Evolutionary conservation across 352 stramenopile species (phyloP).

Genomic region (Blastocystis sp.): DNA sequence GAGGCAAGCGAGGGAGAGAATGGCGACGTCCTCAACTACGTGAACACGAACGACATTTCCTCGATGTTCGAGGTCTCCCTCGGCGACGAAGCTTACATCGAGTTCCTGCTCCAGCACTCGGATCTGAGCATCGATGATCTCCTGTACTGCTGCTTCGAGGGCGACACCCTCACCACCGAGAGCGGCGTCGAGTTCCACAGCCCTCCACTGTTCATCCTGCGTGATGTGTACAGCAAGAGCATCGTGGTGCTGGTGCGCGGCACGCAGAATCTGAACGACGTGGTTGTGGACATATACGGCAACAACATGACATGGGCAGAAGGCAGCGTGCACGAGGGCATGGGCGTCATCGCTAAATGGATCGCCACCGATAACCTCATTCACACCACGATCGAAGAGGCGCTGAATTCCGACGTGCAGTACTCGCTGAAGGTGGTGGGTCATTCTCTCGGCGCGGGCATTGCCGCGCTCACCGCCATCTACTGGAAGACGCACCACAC

Average conservation of each 20-base stretch:
- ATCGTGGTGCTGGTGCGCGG: slow-evolving; percentile 56
- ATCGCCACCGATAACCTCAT: slow-evolving; percentile 38
- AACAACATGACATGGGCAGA: slow-evolving; percentile 55
- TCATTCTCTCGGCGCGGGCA: slow-evolving; percentile 59
- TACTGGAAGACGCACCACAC: slow-evolving; percentile 55
- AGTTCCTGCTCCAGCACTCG: slow-evolving; percentile 30
- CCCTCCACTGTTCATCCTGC: slow-evolving; percentile 49
- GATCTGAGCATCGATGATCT: slow-evolving; percentile 17
- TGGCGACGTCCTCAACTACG: neutral
- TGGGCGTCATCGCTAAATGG: slow-evolving; percentile 33
- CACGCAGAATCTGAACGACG: slow-evolving; percentile 20
- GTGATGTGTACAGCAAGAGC: neutral
- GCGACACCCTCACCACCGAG: slow-evolving; percentile 22
- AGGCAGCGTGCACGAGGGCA: slow-evolving; percentile 48
- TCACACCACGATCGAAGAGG: slow-evolving; percentile 21
- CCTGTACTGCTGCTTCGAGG: slow-evolving; percentile 49
- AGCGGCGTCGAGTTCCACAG: slow-evolving; percentile 47
- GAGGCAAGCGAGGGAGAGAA: neutral
- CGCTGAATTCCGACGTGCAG: neutral
- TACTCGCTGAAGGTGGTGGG: slow-evolving; percentile 49
- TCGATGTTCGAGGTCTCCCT: slow-evolving; percentile 49
- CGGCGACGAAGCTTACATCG: slow-evolving; percentile 39
- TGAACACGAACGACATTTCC: slow-evolving; percentile 16
- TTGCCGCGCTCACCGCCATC: slow-evolving; percentile 51
- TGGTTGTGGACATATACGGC: slow-evolving; percentile 38